Conservation (phyloP, 805 yeast species). For the Lipomyces spencermartinsiae region DNA sequence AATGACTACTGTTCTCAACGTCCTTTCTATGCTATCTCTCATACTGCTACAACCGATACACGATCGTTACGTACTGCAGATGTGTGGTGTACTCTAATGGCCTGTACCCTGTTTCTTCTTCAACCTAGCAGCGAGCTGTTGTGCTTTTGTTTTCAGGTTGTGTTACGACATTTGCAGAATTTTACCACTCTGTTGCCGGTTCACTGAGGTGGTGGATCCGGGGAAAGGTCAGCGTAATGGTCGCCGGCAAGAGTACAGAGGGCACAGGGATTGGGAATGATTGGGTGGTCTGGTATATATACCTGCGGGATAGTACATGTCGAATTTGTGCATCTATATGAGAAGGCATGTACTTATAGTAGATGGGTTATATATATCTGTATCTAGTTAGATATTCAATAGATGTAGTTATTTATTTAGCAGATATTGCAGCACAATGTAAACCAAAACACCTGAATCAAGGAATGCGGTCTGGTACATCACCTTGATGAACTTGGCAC, state of each 20-base stretch:
- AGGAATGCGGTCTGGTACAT: neutral
- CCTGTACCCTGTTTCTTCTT: too few species aligned
- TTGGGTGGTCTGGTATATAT: neutral
- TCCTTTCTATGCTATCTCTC: neutral
- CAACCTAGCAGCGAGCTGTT: neutral
- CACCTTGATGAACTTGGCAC: neutral
- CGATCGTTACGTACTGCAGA: neutral
- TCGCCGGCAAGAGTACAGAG: neutral
- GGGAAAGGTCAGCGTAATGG: neutral
- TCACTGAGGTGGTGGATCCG: neutral
- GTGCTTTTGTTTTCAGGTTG: neutral
- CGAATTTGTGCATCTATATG: neutral
- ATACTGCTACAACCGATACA: neutral
- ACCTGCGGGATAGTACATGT: neutral
- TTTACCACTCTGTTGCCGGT: neutral
- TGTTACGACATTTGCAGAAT: neutral
- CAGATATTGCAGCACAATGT: neutral
- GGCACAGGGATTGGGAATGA: neutral
- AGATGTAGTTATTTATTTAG: neutral
- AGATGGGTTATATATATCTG: neutral
- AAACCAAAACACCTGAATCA: neutral
- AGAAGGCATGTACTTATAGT: neutral
- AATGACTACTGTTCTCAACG: neutral
- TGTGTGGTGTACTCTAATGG: neutral
- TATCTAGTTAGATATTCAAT: neutral